Conservation (phyloP, 352 stramenopile genomes). For the Phytophthora syringae region DNA sequence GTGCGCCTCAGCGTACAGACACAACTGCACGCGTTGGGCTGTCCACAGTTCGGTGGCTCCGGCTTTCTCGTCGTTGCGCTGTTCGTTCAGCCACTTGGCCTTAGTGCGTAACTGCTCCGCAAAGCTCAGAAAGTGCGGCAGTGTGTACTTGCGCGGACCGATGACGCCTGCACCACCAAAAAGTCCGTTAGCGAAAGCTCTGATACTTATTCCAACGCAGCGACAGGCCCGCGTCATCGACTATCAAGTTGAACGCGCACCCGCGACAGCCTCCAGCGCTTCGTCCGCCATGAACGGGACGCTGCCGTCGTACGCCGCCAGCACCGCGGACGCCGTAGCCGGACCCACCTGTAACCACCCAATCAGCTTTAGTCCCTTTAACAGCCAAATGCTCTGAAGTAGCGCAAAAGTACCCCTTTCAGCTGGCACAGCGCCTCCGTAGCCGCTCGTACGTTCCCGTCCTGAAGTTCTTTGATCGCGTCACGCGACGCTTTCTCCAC, state of each 20-base stretch:
- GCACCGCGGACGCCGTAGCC: slow-evolving; percentile 73
- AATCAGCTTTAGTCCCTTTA: not conserved
- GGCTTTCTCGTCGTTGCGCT: slow-evolving; percentile 34
- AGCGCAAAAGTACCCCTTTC: slow-evolving; percentile 62
- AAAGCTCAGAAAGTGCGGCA: slow-evolving; percentile 76
- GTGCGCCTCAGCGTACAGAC: slow-evolving; percentile 60
- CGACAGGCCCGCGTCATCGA: slow-evolving; percentile 6
- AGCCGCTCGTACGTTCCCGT: slow-evolving; percentile 42
- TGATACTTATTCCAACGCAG: too few species aligned
- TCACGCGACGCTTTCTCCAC: slow-evolving; percentile 56
- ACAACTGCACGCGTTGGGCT: slow-evolving; percentile 73
- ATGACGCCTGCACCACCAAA: slow-evolving; percentile 53
- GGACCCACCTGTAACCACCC: slow-evolving; percentile 62
- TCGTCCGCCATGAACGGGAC: slow-evolving; percentile 86
- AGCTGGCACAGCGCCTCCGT: slow-evolving; percentile 60
- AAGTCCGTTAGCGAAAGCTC: not conserved
- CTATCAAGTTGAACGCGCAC: too few species aligned
- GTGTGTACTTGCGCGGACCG: slow-evolving; percentile 79
- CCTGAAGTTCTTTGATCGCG: slow-evolving; percentile 43
- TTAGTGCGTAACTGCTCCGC: slow-evolving; percentile 59
- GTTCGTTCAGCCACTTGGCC: slow-evolving; percentile 58
- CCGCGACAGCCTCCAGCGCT: slow-evolving; percentile 71
- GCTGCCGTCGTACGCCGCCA: slow-evolving; percentile 69
- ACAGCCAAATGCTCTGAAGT: slow-evolving; percentile 1
- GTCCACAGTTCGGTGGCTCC: slow-evolving; percentile 48